Percentiles rank a stretch among this genome's conserved stretches.
Evolutionary conservation across 2,329 filamentous ascomycete genomes (phyloP).

Genomic region (Ambrosiella beaveri): DNA sequence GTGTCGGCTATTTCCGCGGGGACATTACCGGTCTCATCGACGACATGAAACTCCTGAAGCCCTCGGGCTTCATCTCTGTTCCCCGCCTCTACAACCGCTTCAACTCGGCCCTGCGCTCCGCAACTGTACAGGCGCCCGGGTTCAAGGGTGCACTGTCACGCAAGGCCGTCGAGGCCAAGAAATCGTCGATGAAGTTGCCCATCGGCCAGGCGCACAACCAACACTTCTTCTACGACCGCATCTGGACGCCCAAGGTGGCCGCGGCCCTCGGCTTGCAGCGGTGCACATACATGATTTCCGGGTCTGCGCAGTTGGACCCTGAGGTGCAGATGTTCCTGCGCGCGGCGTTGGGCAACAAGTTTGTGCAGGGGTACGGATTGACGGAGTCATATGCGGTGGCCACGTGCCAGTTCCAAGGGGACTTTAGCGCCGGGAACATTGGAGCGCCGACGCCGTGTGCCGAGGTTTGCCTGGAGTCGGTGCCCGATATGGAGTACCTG

Average conservation of each 20-base stretch:
- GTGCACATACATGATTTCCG: slow-evolving; percentile 58
- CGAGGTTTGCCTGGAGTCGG: slow-evolving; percentile 69
- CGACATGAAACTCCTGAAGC: slow-evolving; percentile 73
- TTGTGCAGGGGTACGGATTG: slow-evolving; percentile 80
- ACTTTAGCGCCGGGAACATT: slow-evolving; percentile 66
- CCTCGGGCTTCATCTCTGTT: slow-evolving; percentile 72
- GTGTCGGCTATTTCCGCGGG: slow-evolving; percentile 86
- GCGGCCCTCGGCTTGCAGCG: slow-evolving; percentile 68
- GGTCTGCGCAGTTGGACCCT: slow-evolving; percentile 80
- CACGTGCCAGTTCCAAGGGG: slow-evolving; percentile 49
- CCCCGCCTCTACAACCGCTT: slow-evolving; percentile 87
- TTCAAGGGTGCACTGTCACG: slow-evolving; percentile 67
- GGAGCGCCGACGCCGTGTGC: slow-evolving; percentile 49
- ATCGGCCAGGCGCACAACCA: slow-evolving; percentile 59
- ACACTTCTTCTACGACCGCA: slow-evolving; percentile 63
- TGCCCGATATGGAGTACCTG: slow-evolving; percentile 87
- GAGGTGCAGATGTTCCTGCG: slow-evolving; percentile 77
- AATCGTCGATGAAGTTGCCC: slow-evolving; percentile 56
- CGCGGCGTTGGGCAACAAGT: slow-evolving; percentile 59
- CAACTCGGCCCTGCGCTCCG: slow-evolving; percentile 60
- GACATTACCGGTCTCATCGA: slow-evolving; percentile 75
- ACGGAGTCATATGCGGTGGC: slow-evolving; percentile 81
- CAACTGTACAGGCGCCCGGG: slow-evolving; percentile 63
- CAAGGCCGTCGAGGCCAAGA: slow-evolving; percentile 63
- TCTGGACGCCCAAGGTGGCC: slow-evolving; percentile 80